Percentiles rank a stretch among this genome's conserved stretches.
These are phyloP conservation scores for Entophlyctis luteolus DNA, from an alignment of 192 early-diverging fungal species.

Conservation along the genomic window DNA sequence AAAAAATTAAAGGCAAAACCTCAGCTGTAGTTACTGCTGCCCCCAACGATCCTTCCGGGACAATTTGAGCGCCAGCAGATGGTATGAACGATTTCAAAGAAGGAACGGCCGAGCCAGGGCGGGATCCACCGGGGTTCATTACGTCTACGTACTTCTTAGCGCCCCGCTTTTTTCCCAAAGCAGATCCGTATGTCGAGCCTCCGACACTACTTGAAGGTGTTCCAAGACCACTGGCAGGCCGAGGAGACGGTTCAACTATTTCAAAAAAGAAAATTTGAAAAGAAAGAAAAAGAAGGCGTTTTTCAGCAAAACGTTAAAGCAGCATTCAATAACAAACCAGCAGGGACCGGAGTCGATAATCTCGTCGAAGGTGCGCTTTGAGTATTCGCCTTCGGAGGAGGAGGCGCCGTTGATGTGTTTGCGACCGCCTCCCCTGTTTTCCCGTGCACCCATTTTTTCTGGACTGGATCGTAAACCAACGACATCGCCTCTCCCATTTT, in stretches of 20 bases:
- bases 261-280: neutral
- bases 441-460: constrained; percentile 85
- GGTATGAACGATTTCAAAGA: constrained; percentile 21
- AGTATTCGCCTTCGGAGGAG: constrained; percentile 40
- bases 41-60: constrained; percentile 1
- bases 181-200: neutral
- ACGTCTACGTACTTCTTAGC: constrained; percentile 52
- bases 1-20: neutral
- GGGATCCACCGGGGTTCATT: constrained; percentile 35
- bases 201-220: neutral
- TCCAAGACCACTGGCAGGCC: constrained; percentile 7
- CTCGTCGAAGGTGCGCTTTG: constrained; percentile 22
- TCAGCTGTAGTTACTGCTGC: neutral
- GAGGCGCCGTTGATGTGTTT: constrained; percentile 18
- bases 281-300: neutral
- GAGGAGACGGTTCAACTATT: constrained; percentile 6
- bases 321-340: neutral
- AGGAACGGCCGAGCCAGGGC: neutral
- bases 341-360: constrained; percentile 23
- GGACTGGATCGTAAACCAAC: constrained; percentile 80
- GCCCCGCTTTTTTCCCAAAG: constrained; percentile 28
- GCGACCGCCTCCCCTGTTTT: constrained; percentile 41
- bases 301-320: neutral
- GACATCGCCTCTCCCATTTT: constrained; percentile 79
- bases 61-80: constrained; percentile 18